Conservation (phyloP, 768 basidiomycete genomes). For the Pulveroboletus ravenelii region DNA sequence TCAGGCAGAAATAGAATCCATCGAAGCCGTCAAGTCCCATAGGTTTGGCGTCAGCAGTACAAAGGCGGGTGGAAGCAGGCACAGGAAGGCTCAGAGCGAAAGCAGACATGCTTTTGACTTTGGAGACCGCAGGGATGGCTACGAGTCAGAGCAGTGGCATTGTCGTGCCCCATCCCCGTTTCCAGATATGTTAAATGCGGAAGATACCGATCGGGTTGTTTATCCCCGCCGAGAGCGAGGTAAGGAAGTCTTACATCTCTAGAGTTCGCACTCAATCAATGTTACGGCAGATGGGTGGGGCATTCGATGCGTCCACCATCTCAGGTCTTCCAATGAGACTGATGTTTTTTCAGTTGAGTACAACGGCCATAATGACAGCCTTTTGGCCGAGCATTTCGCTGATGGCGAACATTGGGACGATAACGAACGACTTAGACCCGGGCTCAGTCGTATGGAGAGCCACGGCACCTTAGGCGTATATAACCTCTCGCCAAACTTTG, state of each 20-base stretch:
- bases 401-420: conserved; percentile 23
- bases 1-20: conserved; percentile 16
- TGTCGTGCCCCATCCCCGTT: conserved; percentile 28
- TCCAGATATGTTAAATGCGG: conserved; percentile 4
- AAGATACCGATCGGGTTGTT: conserved; percentile 24
- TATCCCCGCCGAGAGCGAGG: conserved; percentile 27
- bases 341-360: conserved; percentile 24
- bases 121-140: conserved; percentile 15
- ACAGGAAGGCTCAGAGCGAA: conserved; percentile 45
- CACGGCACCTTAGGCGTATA: not conserved
- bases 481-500: not conserved
- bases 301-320: conserved; percentile 16
- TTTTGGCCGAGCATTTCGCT: conserved; percentile 23
- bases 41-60: not conserved
- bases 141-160: conserved; percentile 19
- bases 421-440: conserved; percentile 16
- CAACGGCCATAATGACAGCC: conserved; percentile 21
- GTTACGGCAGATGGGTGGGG: conserved; percentile 29
- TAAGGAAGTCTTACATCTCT: conserved; percentile 1
- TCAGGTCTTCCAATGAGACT: conserved; percentile 5
- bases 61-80: conserved; percentile 32
- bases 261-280: conserved; percentile 6
- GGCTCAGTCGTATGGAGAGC: conserved; percentile 11
- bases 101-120: conserved; percentile 39
- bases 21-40: conserved; percentile 3